Evolutionary conservation across 257 asterid species (phyloP).

Genomic region (Solanum habrochaites): DNA sequence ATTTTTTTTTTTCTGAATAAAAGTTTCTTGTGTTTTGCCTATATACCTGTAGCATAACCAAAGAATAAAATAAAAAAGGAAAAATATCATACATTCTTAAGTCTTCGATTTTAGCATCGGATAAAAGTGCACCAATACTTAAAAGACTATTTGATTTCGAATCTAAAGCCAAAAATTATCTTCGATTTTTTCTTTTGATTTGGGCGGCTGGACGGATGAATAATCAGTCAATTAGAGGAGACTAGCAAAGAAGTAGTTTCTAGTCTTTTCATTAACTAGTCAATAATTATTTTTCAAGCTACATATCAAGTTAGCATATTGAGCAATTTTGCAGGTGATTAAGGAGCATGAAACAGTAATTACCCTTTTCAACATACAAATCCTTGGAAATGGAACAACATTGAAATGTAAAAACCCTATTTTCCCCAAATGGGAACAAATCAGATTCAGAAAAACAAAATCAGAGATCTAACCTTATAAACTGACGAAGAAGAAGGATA

Average conservation of each 20-base stretch:
- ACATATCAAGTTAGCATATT: background rate
- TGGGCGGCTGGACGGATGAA: too few species aligned
- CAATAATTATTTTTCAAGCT: background rate
- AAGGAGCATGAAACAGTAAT: background rate
- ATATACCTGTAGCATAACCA: background rate
- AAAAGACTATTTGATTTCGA: too few species aligned
- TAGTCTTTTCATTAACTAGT: background rate
- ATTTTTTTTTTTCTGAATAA: background rate
- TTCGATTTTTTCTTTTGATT: too few species aligned
- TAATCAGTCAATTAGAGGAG: background rate
- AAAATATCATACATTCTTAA: background rate
- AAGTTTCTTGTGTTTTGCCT: background rate
- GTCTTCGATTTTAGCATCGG: background rate
- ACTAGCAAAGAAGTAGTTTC: background rate
- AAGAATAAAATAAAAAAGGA: background rate
- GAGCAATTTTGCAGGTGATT: background rate
- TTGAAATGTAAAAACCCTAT: background rate
- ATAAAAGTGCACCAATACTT: too few species aligned
- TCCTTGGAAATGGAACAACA: background rate
- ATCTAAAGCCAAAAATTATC: too few species aligned
- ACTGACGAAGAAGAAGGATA: background rate
- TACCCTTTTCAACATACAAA: background rate
- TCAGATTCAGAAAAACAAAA: background rate
- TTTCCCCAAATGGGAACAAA: background rate
- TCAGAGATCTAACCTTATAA: background rate